phyloP scores from a whole-genome alignment of 129 eudicot species.

The Lactuca saligna region DNA sequence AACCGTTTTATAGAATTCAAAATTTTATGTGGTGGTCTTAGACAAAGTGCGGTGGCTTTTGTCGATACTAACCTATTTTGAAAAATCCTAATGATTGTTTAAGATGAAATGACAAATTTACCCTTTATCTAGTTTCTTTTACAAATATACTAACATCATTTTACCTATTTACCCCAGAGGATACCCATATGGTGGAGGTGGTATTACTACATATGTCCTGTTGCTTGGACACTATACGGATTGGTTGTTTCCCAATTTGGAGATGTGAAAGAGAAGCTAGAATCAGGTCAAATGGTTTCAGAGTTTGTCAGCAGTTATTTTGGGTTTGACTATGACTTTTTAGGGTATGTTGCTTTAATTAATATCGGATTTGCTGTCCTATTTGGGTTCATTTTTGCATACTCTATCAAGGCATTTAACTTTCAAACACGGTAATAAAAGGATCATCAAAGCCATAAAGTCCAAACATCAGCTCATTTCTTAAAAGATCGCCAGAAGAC shows the following conservation, averaged over 20 bases:
- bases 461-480: too few species aligned
- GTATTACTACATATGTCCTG: slow-evolving; percentile 61
- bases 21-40: too few species aligned
- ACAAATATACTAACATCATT: too few species aligned
- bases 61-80: too few species aligned
- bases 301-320: slow-evolving; percentile 52
- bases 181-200: slow-evolving; percentile 92
- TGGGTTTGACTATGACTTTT: slow-evolving; percentile 51
- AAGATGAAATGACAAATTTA: too few species aligned
- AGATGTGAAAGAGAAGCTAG: slow-evolving; percentile 40
- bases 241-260: slow-evolving; percentile 71
- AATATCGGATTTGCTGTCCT: slow-evolving; percentile 47
- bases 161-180: slow-evolving; percentile 38
- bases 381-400: slow-evolving; percentile 75
- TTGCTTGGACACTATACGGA: slow-evolving; percentile 74
- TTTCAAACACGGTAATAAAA: slow-evolving; percentile 66
- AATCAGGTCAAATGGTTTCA: slow-evolving; percentile 40
- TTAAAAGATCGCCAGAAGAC: background rate
- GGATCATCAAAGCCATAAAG: background rate
- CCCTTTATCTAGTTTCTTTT: too few species aligned
- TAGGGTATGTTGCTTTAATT: slow-evolving; percentile 58
- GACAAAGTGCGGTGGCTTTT: too few species aligned
- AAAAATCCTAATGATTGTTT: too few species aligned
- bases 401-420: slow-evolving; percentile 67
- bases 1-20: too few species aligned